Percentiles rank a stretch among this genome's conserved stretches.
phyloP scores from a whole-genome alignment of 768 basidiomycete genomes.

The Erythrobasidium yunnanense region DNA sequence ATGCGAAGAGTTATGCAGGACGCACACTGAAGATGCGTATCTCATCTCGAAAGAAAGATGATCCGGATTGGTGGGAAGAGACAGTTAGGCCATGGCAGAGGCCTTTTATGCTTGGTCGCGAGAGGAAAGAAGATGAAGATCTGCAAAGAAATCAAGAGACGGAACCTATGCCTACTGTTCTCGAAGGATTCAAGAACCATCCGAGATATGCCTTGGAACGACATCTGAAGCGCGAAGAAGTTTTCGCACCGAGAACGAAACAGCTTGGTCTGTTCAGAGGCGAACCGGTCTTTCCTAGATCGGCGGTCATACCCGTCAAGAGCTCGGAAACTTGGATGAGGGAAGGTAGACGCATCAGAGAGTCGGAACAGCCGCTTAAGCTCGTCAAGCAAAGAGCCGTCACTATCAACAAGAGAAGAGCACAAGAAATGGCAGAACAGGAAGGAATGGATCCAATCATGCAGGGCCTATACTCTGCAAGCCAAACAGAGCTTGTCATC shows the following conservation, averaged over 20 bases:
- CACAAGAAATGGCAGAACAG: slow-evolving; percentile 53
- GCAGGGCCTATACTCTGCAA: slow-evolving; percentile 76
- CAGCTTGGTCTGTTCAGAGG: slow-evolving; percentile 86
- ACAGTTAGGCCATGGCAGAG: slow-evolving; percentile 56
- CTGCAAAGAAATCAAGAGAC: slow-evolving; percentile 61
- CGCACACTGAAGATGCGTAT: slow-evolving; percentile 48
- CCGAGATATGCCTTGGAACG: slow-evolving; percentile 74
- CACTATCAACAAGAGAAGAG: slow-evolving; percentile 66
- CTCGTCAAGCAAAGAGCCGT: slow-evolving; percentile 72
- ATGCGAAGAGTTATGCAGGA: slow-evolving; percentile 67
- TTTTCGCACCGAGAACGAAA: slow-evolving; percentile 59
- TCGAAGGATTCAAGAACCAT: slow-evolving; percentile 90
- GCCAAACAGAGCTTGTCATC: slow-evolving; percentile 70
- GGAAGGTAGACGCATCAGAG: slow-evolving; percentile 59
- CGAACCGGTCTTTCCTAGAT: slow-evolving; percentile 78
- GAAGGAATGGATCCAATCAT: slow-evolving; percentile 52
- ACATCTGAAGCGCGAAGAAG: slow-evolving; percentile 77
- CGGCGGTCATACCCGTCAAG: slow-evolving; percentile 72
- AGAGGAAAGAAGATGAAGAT: slow-evolving; percentile 88
- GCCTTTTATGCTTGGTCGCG: slow-evolving; percentile 80
- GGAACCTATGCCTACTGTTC: slow-evolving; percentile 84
- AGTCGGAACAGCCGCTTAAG: slow-evolving; percentile 75
- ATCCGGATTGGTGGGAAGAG: slow-evolving; percentile 65
- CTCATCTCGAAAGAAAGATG: slow-evolving; percentile 51
- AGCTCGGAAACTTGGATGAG: slow-evolving; percentile 93